Evolutionary conservation across 345 rosid genomes (phyloP).

Genomic region (Microthlaspi erraticum): DNA sequence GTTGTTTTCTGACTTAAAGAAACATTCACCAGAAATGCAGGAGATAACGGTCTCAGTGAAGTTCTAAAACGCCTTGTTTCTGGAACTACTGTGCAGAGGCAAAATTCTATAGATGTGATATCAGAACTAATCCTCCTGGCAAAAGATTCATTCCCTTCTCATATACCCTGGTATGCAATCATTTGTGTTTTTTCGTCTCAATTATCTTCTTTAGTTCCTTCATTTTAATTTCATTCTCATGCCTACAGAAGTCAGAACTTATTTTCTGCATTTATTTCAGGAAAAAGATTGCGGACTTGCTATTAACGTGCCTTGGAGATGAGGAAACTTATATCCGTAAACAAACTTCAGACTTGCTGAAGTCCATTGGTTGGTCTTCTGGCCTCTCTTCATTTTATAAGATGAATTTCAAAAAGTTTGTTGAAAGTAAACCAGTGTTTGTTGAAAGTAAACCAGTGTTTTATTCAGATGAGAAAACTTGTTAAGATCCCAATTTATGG

Average conservation of each 20-base stretch:
- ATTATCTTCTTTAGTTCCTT: conserved; percentile 31
- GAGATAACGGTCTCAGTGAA: conserved; percentile 66
- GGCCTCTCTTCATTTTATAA: conserved; percentile 19
- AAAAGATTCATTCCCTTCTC: conserved; percentile 53
- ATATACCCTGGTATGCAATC: conserved; percentile 60
- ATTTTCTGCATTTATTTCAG: conserved; percentile 48
- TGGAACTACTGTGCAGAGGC: conserved; percentile 64
- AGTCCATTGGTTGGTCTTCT: conserved; percentile 62
- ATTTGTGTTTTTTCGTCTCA: conserved; percentile 26
- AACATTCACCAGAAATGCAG: conserved; percentile 57
- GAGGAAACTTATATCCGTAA: conserved; percentile 61
- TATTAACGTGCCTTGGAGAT: conserved; percentile 65
- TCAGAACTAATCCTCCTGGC: conserved; percentile 60
- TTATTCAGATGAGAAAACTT: conserved; percentile 12
- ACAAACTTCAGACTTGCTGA: conserved; percentile 60
- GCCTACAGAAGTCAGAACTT: conserved; percentile 26
- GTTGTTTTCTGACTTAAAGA: conserved; percentile 39
- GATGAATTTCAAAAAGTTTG: conserved; percentile 19
- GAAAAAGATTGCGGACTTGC: conserved; percentile 65
- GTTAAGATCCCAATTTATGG: background rate
- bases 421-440: conserved; percentile 17
- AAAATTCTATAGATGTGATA: conserved; percentile 80
- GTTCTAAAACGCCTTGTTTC: conserved; percentile 71
- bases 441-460: conserved; percentile 13
- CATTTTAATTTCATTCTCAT: conserved; percentile 27